Evolutionary conservation across 352 stramenopile species (phyloP), one percentile per base, ranked within the genome.

Genomic region (Pilasporangium apinafurcum): DNA sequence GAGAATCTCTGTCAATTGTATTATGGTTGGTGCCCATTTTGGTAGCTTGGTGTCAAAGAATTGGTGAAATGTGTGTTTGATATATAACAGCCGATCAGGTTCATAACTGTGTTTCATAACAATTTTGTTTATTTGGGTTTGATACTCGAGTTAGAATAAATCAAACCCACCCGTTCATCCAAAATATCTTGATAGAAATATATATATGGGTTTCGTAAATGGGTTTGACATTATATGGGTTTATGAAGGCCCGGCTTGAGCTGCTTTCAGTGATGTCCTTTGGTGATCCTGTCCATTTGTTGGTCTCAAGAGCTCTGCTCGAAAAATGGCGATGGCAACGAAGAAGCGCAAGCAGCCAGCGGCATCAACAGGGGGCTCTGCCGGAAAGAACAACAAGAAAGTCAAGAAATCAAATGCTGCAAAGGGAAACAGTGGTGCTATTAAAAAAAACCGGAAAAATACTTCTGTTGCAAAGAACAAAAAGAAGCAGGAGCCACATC

Each of bases 1-100:
- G 96, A 99, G 57, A 99, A 99, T 76, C 69, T 99, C 16, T 98
- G 93, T 53, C 96, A 99, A 59, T 65, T 97, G 13, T 99, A 99
- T 62, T 96, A 98, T 59, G 97, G 97, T 30, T 99, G 96, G 96
- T 99, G 80, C 63, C 83, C 83, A 24, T 94, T 94, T 55, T 94
- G 83, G 83, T 94, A 74, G 18, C n/a, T n/a, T n/a, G n/a, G n/a
- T n/a, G n/a, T n/a, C n/a, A n/a, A n/a, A n/a, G n/a, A n/a, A n/a
- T n/a, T n/a, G n/a, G n/a, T n/a, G n/a, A n/a, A n/a, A n/a, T n/a
- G n/a, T n/a, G n/a, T n/a, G n/a, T n/a, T n/a, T n/a, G n/a, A n/a
- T n/a, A n/a, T n/a, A n/a, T n/a, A n/a, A n/a, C n/a, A n/a, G n/a
- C n/a, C n/a, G n/a, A n/a, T n/a, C n/a, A n/a, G n/a, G n/a, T n/a